These are phyloP conservation scores for Metschnikowia anglica DNA, from an alignment of 805 yeast genomes.

Conservation along the genomic window DNA sequence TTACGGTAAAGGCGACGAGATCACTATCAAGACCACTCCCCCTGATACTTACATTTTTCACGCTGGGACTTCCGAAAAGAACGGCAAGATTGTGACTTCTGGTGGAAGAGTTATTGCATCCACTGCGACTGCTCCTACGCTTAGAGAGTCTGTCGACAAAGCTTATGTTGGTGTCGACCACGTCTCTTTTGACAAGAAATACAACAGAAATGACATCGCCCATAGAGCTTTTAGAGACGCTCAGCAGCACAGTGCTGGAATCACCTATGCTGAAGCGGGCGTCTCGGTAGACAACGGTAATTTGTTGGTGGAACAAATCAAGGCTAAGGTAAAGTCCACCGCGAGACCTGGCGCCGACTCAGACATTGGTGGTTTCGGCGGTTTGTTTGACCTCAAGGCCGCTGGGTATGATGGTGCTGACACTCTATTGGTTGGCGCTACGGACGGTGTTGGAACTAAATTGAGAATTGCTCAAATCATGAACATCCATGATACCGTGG, in stretches of 20 bases:
- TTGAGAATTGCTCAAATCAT: constrained; percentile 89
- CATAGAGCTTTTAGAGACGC: constrained; percentile 84
- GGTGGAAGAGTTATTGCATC: constrained; percentile 98
- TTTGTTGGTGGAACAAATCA: constrained; percentile 82
- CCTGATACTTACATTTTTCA: constrained; percentile 79
- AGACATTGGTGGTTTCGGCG: constrained; percentile 98
- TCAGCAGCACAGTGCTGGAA: constrained; percentile 31
- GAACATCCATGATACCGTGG: constrained; percentile 93
- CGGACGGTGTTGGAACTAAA: constrained; percentile 99
- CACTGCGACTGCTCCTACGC: constrained; percentile 75
- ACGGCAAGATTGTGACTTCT: constrained; percentile 69
- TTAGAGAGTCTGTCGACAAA: constrained; percentile 76
- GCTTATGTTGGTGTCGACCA: constrained; percentile 85
- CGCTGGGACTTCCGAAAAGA: constrained; percentile 78
- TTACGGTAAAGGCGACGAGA: constrained; percentile 83
- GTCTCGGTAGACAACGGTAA: constrained; percentile 98
- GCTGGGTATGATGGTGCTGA: constrained; percentile 84
- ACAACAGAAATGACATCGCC: constrained; percentile 91
- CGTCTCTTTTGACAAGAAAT: constrained; percentile 70
- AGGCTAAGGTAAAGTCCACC: constrained; percentile 86
- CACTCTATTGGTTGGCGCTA: constrained; percentile 90
- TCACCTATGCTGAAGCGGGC: constrained; percentile 95
- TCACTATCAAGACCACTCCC: constrained; percentile 53
- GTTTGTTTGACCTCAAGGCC: constrained; percentile 82
- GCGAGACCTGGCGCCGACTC: constrained; percentile 96